Evolutionary conservation across 1,139 yeast species (phyloP).

Genomic region (Geotrichum reessii): DNA sequence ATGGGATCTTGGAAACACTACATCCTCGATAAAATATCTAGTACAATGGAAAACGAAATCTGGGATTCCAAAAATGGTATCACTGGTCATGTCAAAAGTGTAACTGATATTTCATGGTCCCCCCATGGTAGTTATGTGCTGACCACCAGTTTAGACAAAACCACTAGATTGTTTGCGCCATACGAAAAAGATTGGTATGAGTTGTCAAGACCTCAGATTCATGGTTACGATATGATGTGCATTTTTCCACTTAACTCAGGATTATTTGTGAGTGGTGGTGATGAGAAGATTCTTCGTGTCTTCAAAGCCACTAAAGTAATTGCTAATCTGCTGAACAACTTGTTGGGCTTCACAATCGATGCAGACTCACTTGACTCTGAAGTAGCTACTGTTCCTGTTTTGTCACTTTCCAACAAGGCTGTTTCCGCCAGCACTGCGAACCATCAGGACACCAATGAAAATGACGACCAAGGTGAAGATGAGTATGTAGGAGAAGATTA

Average conservation of each 20-base stretch:
- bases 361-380: constrained; percentile 46
- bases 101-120: constrained; percentile 81
- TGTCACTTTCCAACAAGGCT: constrained; percentile 83
- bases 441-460: constrained; percentile 16
- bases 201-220: constrained; percentile 94
- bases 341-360: constrained; percentile 44
- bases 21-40: constrained; percentile 35
- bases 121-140: constrained; percentile 59
- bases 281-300: constrained; percentile 84
- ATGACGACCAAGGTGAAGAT: constrained; percentile 19
- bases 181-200: constrained; percentile 65
- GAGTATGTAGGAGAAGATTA: constrained; percentile 41
- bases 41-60: constrained; percentile 4
- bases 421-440: constrained; percentile 21
- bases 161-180: constrained; percentile 75
- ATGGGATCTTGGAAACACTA: constrained; percentile 92
- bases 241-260: constrained; percentile 57
- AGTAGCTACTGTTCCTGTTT: constrained; percentile 84
- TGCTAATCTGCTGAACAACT: constrained; percentile 51
- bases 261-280: constrained; percentile 87
- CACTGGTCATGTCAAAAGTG: constrained; percentile 70
- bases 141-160: constrained; percentile 84
- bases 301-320: constrained; percentile 87
- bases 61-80: constrained; percentile 60
- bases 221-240: constrained; percentile 94